Evolutionary conservation across 2,329 filamentous ascomycete species (phyloP).

Genomic region (Cladosporium halotolerans): DNA sequence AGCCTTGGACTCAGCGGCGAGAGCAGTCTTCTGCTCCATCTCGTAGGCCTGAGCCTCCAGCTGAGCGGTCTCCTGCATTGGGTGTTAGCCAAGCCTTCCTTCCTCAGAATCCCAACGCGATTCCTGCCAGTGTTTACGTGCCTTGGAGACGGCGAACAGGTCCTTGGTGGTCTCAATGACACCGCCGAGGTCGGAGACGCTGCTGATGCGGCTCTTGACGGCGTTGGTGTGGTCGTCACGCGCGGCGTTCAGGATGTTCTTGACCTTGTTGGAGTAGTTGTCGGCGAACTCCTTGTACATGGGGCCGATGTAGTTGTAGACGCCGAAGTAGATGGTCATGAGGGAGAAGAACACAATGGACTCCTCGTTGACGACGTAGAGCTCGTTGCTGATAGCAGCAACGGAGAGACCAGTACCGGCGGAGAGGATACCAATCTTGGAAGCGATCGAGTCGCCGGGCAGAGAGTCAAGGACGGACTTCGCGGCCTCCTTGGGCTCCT

Average conservation of each 20-base stretch:
- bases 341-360: conserved; percentile 89
- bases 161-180: conserved; percentile 96
- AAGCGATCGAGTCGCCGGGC: conserved; percentile 84
- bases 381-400: conserved; percentile 97
- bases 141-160: conserved; percentile 97
- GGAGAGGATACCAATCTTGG: conserved; percentile 96
- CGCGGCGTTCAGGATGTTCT: conserved; percentile 88
- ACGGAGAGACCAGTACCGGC: conserved; percentile 83
- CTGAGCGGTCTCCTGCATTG: conserved; percentile 81
- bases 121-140: conserved; percentile 35
- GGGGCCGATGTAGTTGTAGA: conserved; percentile 91
- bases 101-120: background rate
- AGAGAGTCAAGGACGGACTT: conserved; percentile 90
- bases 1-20: conserved; percentile 86
- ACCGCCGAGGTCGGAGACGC: conserved; percentile 86
- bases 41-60: conserved; percentile 95
- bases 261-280: conserved; percentile 83
- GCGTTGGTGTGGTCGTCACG: conserved; percentile 91
- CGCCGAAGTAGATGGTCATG: conserved; percentile 82
- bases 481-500: conserved; percentile 94
- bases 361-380: conserved; percentile 99
- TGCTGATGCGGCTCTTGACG: conserved; percentile 89
- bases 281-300: conserved; percentile 90
- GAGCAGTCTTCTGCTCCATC: conserved; percentile 90
- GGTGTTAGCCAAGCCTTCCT: conserved; percentile 9